Evolutionary conservation across 2,329 filamentous ascomycete genomes (phyloP).

Genomic region (Colletotrichum tropicicola): DNA sequence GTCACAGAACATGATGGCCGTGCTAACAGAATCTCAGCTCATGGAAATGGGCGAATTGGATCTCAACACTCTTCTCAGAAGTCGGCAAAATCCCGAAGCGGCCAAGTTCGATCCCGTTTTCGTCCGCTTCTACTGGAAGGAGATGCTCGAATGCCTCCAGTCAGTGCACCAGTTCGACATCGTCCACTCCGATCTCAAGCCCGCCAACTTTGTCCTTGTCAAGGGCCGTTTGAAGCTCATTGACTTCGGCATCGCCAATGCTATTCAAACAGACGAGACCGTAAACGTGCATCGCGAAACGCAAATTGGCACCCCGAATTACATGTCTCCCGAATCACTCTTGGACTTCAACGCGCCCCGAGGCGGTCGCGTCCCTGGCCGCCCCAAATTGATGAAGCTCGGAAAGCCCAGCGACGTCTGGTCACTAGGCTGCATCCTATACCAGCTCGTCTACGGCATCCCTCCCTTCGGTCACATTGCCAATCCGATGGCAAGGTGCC

Average conservation of each 20-base stretch:
- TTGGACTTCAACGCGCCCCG: slow-evolving; percentile 81
- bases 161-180: slow-evolving; percentile 91
- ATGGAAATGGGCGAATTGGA: slow-evolving; percentile 99
- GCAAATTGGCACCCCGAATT: slow-evolving; percentile 95
- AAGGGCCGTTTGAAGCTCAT: slow-evolving; percentile 93
- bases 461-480: slow-evolving; percentile 92
- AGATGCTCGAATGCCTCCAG: slow-evolving; percentile 96
- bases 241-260: slow-evolving; percentile 98
- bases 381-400: slow-evolving; percentile 87
- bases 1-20: neutral
- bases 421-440: slow-evolving; percentile 95
- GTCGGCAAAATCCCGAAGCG: slow-evolving; percentile 75
- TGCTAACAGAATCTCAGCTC: slow-evolving; percentile 61
- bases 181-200: slow-evolving; percentile 96
- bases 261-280: slow-evolving; percentile 94
- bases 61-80: slow-evolving; percentile 84
- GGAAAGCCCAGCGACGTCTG: slow-evolving; percentile 97
- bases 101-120: slow-evolving; percentile 87
- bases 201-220: slow-evolving; percentile 95
- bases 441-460: slow-evolving; percentile 98
- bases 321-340: slow-evolving; percentile 96
- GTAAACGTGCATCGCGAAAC: slow-evolving; percentile 97
- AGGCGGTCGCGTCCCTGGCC: slow-evolving; percentile 50
- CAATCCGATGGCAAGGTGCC: slow-evolving; percentile 86
- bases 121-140: slow-evolving; percentile 98